Evolutionary conservation across 148 eudicot species (phyloP).

Genomic region (Heliamphora exappendiculata): DNA sequence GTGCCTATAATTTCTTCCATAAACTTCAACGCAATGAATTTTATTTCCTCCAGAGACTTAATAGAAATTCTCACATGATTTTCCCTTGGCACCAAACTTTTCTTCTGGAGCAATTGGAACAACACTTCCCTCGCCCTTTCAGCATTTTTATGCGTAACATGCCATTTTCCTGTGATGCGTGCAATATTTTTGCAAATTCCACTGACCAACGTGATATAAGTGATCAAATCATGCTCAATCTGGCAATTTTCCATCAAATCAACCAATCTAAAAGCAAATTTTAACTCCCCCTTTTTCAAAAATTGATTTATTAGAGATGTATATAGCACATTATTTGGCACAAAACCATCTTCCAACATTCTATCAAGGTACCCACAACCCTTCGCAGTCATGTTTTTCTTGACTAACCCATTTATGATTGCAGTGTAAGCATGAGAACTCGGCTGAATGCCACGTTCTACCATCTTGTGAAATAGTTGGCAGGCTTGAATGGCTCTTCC

Average conservation of each 20-base stretch:
- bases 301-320: constrained; percentile 40
- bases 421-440: constrained; percentile 37
- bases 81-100: constrained; percentile 8
- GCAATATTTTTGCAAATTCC: constrained; percentile 27
- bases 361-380: constrained; percentile 29
- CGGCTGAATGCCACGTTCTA: constrained; percentile 26
- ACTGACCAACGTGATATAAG: constrained; percentile 31
- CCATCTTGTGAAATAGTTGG: constrained; percentile 30
- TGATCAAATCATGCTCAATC: constrained; percentile 25
- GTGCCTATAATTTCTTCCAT: constrained; percentile 11
- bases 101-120: constrained; percentile 23
- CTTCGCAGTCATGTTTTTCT: constrained; percentile 34
- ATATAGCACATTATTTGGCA: constrained; percentile 35
- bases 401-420: constrained; percentile 36
- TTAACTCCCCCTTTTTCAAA: constrained; percentile 30
- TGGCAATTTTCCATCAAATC: constrained; percentile 35
- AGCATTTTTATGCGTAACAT: constrained; percentile 7
- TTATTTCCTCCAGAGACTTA: constrained; percentile 22
- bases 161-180: constrained; percentile 10
- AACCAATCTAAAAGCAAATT: constrained; percentile 32
- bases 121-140: constrained; percentile 23
- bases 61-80: constrained; percentile 11
- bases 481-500: constrained; percentile 30
- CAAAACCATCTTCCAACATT: constrained; percentile 37
- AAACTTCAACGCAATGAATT: constrained; percentile 15